Evolutionary conservation across 352 stramenopile genomes (phyloP).

Genomic region (Pythium oligandrum): DNA sequence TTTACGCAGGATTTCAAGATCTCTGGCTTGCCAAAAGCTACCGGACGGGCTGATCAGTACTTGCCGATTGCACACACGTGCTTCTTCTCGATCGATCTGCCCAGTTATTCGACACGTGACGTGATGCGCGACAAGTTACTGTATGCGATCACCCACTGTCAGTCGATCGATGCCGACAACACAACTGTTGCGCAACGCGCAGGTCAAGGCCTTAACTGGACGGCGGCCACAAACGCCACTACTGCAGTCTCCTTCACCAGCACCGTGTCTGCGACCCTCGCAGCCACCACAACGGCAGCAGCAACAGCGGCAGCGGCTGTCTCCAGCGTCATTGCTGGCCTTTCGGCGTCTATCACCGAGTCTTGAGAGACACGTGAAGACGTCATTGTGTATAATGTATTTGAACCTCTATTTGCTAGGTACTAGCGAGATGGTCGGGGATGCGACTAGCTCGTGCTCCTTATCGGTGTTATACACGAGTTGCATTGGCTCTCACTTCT

Average conservation of each 20-base stretch:
- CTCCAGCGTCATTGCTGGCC: slow-evolving; percentile 58
- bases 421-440: no score
- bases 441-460: no score
- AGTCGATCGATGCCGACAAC: slow-evolving; percentile 86
- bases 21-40: slow-evolving; percentile 74
- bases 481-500: no score
- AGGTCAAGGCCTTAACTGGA: slow-evolving; percentile 85
- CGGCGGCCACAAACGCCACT: slow-evolving; percentile 25
- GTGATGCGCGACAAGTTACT: slow-evolving; percentile 83
- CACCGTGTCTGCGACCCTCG: slow-evolving; percentile 4
- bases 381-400: no score
- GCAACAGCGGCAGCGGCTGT: slow-evolving; percentile 40
- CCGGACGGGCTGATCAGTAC: slow-evolving; percentile 72
- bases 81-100: slow-evolving; percentile 88
- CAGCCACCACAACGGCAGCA: slow-evolving; percentile 16
- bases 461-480: no score
- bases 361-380: neutral
- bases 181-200: slow-evolving; percentile 85
- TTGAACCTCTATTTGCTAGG: no score
- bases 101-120: slow-evolving; percentile 63
- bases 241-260: slow-evolving; percentile 26
- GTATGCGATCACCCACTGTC: slow-evolving; percentile 87
- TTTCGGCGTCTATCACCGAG: slow-evolving; percentile 25
- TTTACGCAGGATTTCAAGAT: slow-evolving; percentile 91
- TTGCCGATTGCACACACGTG: slow-evolving; percentile 85